Evolutionary conservation across 225 moss, liverwort and hornwort species (phyloP), one percentile per base, ranked within the genome.

Genomic region (Lunularia cruciata): DNA sequence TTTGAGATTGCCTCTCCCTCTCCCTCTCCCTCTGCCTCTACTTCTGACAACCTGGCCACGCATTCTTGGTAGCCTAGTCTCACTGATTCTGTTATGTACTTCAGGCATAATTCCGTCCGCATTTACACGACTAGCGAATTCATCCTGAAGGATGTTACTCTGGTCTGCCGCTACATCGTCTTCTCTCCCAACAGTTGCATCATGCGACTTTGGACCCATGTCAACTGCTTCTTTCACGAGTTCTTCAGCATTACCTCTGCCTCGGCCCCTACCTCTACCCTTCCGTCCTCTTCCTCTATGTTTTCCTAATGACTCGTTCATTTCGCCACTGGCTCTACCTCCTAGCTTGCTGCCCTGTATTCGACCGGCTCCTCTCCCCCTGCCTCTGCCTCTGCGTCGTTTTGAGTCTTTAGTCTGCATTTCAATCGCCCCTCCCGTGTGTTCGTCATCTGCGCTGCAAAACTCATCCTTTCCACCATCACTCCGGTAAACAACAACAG

Each of bases 211-310:
- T 40, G 20, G 61, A 18, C 42, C 61, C 3, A 61, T 26, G n/a
- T 39, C 39, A 20, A 22, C 2, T 60, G 4, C 60, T 23, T 37
- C 12, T 38, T 20, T 40, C 25, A 25, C 23, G 15, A 40, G 5
- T 4, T 25, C 60, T 43, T 16, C 16, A 16, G 16, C 43, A 4
- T 39, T n/a, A 8, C 33, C 34, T 33, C 60, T 26, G 25, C 61
- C 61, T 25, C 23, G 38, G 39, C 39, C 20, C 42, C 61, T 61
- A 26, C 36, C 61, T 61, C 61, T 61, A 18, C 61, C 61, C 23
- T 9, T 39, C 39, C 12, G 39, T 61, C 25, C 39, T 12, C 8
- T 61, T 12, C 39, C 61, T 36, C 20, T 38, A 37, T 12, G 14
- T 38, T 61, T 20, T 40, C 25, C 61, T n/a, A 61, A 15, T 40